Percentiles rank a stretch among this genome's conserved stretches.
Conservation (phyloP, 177 flowering plant species). For the Vitis hybrid region DNA sequence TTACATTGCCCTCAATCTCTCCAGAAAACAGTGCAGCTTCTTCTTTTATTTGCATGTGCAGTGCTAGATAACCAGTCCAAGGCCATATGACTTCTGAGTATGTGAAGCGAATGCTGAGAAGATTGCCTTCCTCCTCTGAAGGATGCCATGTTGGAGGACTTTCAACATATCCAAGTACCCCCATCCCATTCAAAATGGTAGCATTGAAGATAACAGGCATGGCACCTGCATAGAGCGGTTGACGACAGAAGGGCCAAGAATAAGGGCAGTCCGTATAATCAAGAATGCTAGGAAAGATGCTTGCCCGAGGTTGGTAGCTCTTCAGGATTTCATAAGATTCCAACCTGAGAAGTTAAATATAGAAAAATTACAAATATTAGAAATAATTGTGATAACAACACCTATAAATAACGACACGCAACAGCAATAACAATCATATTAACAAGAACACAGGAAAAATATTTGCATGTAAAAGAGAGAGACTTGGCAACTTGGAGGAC, state of each 20-base stretch:
- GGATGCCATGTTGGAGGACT: slow-evolving; percentile 88
- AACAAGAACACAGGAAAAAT: slow-evolving; percentile 1
- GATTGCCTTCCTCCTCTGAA: slow-evolving; percentile 74
- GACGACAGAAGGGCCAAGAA: slow-evolving; percentile 98
- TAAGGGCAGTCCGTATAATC: slow-evolving; percentile 91
- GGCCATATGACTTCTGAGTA: slow-evolving; percentile 96
- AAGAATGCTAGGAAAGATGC: slow-evolving; percentile 88
- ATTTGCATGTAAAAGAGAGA: background rate
- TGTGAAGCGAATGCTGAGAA: slow-evolving; percentile 81
- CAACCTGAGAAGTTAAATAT: slow-evolving; percentile 50
- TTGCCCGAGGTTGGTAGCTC: slow-evolving; percentile 84
- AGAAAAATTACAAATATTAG: slow-evolving; percentile 13
- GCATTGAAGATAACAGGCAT: slow-evolving; percentile 97
- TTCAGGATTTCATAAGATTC: slow-evolving; percentile 90
- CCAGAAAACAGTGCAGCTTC: slow-evolving; percentile 91
- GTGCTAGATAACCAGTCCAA: slow-evolving; percentile 95
- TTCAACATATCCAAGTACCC: slow-evolving; percentile 86
- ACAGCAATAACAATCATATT: background rate
- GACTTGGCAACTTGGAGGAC: slow-evolving; percentile 23
- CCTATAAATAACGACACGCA: background rate
- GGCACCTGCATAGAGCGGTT: slow-evolving; percentile 96
- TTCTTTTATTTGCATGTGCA: slow-evolving; percentile 96
- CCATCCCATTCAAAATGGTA: slow-evolving; percentile 97
- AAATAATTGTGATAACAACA: background rate
- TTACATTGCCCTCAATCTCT: slow-evolving; percentile 86